Percentiles rank a stretch among this genome's conserved stretches.
phyloP scores from a whole-genome alignment of 768 basidiomycete species.

The Rubroboletus pulcherrimus region DNA sequence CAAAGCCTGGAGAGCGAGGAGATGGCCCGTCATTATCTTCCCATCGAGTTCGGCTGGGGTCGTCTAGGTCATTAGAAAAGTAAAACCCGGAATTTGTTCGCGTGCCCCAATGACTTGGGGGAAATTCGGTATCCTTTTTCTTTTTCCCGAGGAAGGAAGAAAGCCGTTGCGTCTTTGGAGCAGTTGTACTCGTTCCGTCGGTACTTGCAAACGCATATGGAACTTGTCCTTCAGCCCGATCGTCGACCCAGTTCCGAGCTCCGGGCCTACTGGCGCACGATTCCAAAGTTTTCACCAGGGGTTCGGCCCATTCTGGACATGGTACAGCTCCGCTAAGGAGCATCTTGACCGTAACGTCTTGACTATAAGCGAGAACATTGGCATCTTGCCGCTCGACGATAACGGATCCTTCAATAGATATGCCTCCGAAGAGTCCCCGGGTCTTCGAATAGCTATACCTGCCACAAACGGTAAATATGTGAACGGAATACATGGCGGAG shows the following conservation, averaged over 20 bases:
- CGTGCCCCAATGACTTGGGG: slow-evolving; percentile 62
- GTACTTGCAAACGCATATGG: slow-evolving; percentile 53
- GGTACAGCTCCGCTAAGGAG: slow-evolving; percentile 76
- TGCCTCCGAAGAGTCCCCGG: slow-evolving; percentile 88
- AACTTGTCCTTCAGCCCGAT: slow-evolving; percentile 38
- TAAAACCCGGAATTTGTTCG: slow-evolving; percentile 51
- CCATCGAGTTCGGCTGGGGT: slow-evolving; percentile 21
- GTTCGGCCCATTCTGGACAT: slow-evolving; percentile 75
- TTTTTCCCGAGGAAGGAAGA: slow-evolving; percentile 36
- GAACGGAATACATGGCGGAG: neutral
- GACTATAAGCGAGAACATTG: slow-evolving; percentile 75
- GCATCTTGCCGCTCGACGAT: slow-evolving; percentile 95
- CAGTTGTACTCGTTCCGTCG: slow-evolving; percentile 17
- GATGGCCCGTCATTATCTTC: slow-evolving; percentile 27
- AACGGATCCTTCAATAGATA: slow-evolving; percentile 84
- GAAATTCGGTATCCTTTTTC: slow-evolving; percentile 51
- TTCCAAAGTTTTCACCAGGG: slow-evolving; percentile 71
- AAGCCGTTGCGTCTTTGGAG: slow-evolving; percentile 34
- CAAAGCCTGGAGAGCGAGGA: slow-evolving; percentile 28
- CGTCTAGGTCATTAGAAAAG: slow-evolving; percentile 36
- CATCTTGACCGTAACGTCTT: slow-evolving; percentile 70
- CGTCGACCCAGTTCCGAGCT: slow-evolving; percentile 61
- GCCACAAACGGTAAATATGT: slow-evolving; percentile 1
- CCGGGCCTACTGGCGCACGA: slow-evolving; percentile 68
- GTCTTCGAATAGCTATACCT: slow-evolving; percentile 93